phyloP scores from a whole-genome alignment of 176 grass and related monocot species.

The Guadua angustifolia region DNA sequence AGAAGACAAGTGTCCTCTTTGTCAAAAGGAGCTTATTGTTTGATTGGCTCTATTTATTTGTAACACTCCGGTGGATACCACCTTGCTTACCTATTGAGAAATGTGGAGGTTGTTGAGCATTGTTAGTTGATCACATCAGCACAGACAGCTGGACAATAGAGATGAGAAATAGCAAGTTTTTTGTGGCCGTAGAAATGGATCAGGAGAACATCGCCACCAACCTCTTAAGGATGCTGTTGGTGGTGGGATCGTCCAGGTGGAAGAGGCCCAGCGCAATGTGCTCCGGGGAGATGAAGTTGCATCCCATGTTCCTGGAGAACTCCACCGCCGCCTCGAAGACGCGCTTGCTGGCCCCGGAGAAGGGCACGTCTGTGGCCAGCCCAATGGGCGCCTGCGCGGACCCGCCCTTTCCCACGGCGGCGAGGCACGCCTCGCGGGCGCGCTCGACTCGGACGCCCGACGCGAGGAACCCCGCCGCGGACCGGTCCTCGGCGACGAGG shows the following conservation, averaged over 20 bases:
- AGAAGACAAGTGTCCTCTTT: slow-evolving; percentile 4
- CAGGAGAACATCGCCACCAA: slow-evolving; percentile 33
- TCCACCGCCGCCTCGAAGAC: slow-evolving; percentile 76
- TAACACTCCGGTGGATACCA: background rate
- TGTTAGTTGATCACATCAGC: slow-evolving; percentile 4
- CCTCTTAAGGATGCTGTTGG: slow-evolving; percentile 75
- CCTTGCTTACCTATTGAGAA: background rate
- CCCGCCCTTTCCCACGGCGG: slow-evolving; percentile 22
- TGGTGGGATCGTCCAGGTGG: slow-evolving; percentile 68
- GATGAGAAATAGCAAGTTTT: background rate
- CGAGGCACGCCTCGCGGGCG: slow-evolving; percentile 73
- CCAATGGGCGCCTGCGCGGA: slow-evolving; percentile 33
- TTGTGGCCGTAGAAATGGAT: background rate
- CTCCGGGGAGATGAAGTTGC: slow-evolving; percentile 87
- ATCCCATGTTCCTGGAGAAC: slow-evolving; percentile 75
- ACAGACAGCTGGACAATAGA: background rate
- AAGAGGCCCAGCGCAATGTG: slow-evolving; percentile 87
- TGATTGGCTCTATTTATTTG: background rate
- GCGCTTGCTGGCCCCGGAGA: slow-evolving; percentile 71
- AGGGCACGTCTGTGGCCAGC: slow-evolving; percentile 72
- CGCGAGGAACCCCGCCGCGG: slow-evolving; percentile 65
- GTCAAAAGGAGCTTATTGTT: background rate
- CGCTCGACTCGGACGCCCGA: slow-evolving; percentile 74
- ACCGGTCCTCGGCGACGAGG: slow-evolving; percentile 78
- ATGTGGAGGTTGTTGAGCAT: background rate